Conservation (phyloP, 352 stramenopile genomes). For the Pythium vanterpoolii region DNA sequence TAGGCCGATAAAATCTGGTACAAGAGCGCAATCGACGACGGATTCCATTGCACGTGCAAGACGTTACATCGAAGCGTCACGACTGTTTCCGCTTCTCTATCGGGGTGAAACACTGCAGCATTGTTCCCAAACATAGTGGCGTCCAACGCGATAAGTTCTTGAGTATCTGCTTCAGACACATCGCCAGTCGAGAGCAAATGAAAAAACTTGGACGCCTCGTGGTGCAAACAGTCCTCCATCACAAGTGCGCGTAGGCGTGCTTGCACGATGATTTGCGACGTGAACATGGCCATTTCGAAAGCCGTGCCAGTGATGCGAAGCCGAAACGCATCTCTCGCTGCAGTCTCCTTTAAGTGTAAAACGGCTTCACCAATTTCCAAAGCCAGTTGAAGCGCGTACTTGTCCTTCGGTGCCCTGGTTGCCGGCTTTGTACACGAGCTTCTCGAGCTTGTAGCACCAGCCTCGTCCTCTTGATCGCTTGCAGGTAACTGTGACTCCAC, state of each 20-base stretch:
- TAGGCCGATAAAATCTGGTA: conserved; percentile 71
- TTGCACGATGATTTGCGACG: conserved; percentile 45
- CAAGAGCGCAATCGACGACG: conserved; percentile 71
- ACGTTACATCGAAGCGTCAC: conserved; percentile 65
- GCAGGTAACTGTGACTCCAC: too few species aligned
- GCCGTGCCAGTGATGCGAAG: conserved; percentile 44
- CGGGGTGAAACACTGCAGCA: background rate
- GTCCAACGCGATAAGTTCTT: conserved; percentile 50
- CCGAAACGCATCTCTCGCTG: conserved; percentile 48
- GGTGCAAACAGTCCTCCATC: conserved; percentile 73
- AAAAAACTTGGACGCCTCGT: conserved; percentile 43
- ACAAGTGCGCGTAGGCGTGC: conserved; percentile 48
- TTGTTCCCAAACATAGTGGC: conserved; percentile 34
- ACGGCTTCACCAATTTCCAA: conserved; percentile 50
- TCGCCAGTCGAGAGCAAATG: conserved; percentile 62
- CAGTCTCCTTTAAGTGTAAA: conserved; percentile 49
- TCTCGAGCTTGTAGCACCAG: background rate
- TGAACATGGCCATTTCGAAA: conserved; percentile 42
- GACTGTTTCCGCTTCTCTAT: conserved; percentile 33
- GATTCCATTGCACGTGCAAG: conserved; percentile 81
- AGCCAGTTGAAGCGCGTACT: conserved; percentile 47
- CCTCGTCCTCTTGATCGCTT: background rate
- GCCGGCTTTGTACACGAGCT: too few species aligned
- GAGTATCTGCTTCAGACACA: conserved; percentile 7
- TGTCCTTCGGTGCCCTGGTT: conserved; percentile 25